phyloP scores from a whole-genome alignment of 163 green algal species.

The Prototheca cutis region DNA sequence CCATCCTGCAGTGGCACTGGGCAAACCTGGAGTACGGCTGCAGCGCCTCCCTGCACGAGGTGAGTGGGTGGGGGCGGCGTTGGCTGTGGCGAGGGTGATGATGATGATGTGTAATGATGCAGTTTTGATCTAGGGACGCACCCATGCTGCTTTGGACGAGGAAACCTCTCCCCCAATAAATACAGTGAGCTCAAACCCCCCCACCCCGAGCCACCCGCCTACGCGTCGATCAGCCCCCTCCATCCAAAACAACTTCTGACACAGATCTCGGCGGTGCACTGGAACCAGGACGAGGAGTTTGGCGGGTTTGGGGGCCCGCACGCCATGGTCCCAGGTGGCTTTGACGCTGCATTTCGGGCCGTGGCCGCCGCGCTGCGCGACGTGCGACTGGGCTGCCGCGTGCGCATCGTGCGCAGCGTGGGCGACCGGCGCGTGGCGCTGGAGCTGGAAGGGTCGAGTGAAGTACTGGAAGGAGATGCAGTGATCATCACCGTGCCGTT shows the following conservation, averaged over 20 bases:
- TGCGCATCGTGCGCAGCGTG: conserved; percentile 14
- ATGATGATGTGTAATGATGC: no score
- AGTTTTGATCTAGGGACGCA: no score
- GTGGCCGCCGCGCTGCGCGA: conserved; percentile 28
- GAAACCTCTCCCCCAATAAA: no score
- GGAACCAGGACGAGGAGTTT: conserved; percentile 79
- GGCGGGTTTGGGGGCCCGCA: conserved; percentile 81
- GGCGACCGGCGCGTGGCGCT: neutral
- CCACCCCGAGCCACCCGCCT: no score
- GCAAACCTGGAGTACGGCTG: conserved; percentile 87
- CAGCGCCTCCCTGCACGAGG: conserved; percentile 45
- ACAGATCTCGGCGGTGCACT: conserved; percentile 37
- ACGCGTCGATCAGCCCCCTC: neutral
- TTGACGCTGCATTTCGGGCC: conserved; percentile 30
- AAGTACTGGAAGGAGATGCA: conserved; percentile 19
- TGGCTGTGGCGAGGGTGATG: neutral
- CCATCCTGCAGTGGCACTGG: conserved; percentile 77
- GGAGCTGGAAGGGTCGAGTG: neutral
- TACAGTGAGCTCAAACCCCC: no score
- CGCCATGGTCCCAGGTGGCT: conserved; percentile 76
- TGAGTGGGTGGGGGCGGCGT: conserved; percentile 14
- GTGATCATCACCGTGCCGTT: conserved; percentile 72
- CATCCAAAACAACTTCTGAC: neutral
- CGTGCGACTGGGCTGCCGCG: conserved; percentile 23
- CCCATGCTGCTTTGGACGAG: no score